Percentiles rank a stretch among this genome's conserved stretches.
Evolutionary conservation across 257 asterid genomes (phyloP).

Genomic region (Solanum rostratum): DNA sequence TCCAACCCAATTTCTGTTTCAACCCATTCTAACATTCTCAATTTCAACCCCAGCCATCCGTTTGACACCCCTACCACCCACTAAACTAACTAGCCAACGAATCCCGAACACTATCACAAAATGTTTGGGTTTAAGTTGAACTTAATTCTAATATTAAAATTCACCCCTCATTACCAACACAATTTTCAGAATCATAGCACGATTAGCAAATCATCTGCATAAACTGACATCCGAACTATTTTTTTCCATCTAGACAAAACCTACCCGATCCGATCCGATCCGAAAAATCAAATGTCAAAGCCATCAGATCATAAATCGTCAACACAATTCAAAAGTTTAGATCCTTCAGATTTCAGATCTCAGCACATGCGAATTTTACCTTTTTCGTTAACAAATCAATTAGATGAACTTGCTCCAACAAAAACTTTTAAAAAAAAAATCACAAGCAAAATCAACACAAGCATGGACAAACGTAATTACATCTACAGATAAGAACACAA

Average conservation of each 20-base stretch:
- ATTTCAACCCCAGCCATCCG: too few relatives aligned
- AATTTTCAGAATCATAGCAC: not conserved
- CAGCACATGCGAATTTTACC: not conserved
- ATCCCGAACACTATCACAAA: not conserved
- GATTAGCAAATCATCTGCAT: not conserved
- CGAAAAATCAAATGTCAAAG: not conserved
- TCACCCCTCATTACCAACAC: not conserved
- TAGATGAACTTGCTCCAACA: not conserved
- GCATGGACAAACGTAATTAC: not conserved
- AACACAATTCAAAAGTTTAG: not conserved
- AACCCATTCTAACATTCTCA: too few relatives aligned
- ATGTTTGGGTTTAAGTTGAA: not conserved
- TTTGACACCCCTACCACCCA: too few relatives aligned
- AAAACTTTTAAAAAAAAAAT: not conserved
- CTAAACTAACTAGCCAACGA: not conserved
- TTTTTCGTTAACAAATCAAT: not conserved
- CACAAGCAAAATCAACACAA: not conserved
- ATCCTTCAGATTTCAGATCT: not conserved
- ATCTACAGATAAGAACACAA: not conserved
- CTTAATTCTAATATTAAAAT: not conserved
- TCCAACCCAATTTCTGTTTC: too few relatives aligned
- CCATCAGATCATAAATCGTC: not conserved
- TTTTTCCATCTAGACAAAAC: not conserved
- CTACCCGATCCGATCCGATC: not conserved
- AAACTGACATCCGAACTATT: not conserved